Base-by-base conservation (phyloP, 1,284 basidiomycete species). In the Gomphus bonarii region DNA sequence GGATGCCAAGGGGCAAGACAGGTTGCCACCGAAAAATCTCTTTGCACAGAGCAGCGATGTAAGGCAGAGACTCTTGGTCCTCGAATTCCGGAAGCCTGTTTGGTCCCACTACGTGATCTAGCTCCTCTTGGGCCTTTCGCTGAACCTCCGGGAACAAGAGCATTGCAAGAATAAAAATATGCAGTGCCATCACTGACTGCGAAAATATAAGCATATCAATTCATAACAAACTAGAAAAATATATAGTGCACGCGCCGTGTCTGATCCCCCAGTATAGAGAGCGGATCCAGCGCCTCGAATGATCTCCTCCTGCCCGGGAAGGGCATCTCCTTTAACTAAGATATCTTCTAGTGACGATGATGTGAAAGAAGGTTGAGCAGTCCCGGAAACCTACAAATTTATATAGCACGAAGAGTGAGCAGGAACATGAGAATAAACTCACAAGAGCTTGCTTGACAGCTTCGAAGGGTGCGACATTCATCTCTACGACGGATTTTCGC, bases 391-490 rank as follows among this genome's bases (percentile, higher is more conserved):
- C 40, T 55, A n/a, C 18, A 30, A 14, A 7, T 4, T 36, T 20
- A 2, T 36, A 20, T 11, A 22, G 3, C 16, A 36, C 12, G 3
- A 42, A 12, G 14, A 11, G 30, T 22, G n/a, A 33, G n/a, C 4
- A 7, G 3, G 3, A 12, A 22, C 5, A 30, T 43, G 38, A 1
- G 18, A n/a, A 9, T 30, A 33, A 20, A 55, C 55, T 50, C 28
- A 64, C 65, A 59, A 65, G 58, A 35, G 63, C 57, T 25, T 60
- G 22, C 38, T 65, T 65, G 12, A 64, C 63, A 30, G 58, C 55
- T 11, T 62, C 33, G 30, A 59, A 63, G 20, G 65, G 64, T 30
- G 54, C 12, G 16, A 62, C 58, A 6, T 57, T 57, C 63, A 64
- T 59, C 5, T 58, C 58, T n/a, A 60, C 35, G 1, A 60, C 55